A percentile compares a stretch with the other conserved stretches of the same genome.
Evolutionary conservation across 164 flowering plant genomes (phyloP).

Genomic region (Warburgia ugandensis): DNA sequence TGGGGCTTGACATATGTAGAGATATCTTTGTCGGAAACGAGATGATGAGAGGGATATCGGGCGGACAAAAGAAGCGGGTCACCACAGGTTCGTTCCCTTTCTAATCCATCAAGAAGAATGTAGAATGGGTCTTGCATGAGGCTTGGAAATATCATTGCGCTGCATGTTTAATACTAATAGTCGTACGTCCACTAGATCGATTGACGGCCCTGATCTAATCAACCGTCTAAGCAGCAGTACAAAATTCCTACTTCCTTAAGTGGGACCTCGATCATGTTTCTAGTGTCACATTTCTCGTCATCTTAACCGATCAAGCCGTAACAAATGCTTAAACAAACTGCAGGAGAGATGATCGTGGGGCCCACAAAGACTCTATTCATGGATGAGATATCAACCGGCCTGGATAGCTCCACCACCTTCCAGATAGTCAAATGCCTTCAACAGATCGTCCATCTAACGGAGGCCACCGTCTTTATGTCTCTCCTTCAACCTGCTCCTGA

Average conservation of each 20-base stretch:
- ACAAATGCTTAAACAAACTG: background rate
- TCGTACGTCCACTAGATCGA: too few species aligned
- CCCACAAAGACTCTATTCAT: constrained; percentile 87
- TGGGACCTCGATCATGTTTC: too few species aligned
- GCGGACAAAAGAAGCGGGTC: constrained; percentile 90
- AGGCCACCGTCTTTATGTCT: constrained; percentile 80
- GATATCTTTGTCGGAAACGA: constrained; percentile 92
- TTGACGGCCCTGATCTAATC: too few species aligned
- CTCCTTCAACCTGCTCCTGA: constrained; percentile 97
- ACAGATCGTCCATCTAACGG: constrained; percentile 78
- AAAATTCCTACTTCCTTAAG: too few species aligned
- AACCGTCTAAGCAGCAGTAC: too few species aligned
- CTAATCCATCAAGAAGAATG: too few species aligned
- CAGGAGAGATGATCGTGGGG: constrained; percentile 98
- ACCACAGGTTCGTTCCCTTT: constrained; percentile 74
- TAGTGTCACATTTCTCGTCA: too few species aligned
- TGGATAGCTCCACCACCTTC: constrained; percentile 94
- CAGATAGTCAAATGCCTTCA: constrained; percentile 96
- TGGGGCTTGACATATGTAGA: constrained; percentile 85
- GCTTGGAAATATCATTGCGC: background rate
- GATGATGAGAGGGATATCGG: constrained; percentile 88
- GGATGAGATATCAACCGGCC: constrained; percentile 99
- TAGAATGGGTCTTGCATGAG: background rate
- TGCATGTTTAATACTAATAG: too few species aligned
- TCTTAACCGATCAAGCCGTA: too few species aligned